A percentile compares a stretch with the other conserved stretches of the same genome.
Evolutionary conservation across 352 stramenopile genomes (phyloP).

Genomic region (Phytophthora sp.): DNA sequence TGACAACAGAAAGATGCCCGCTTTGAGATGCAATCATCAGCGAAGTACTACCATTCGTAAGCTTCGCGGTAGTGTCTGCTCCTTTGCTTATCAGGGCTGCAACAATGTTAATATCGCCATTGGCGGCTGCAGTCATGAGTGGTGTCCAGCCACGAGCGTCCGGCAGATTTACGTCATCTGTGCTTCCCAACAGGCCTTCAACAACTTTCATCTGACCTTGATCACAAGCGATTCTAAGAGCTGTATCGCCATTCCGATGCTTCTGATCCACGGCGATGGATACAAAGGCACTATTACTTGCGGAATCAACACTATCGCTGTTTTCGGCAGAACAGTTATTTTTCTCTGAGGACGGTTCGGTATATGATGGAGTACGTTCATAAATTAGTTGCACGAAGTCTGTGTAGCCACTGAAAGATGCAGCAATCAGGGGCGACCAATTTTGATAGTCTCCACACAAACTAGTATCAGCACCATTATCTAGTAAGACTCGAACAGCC

Average conservation of each 20-base stretch:
- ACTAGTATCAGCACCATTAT: constrained; percentile 4
- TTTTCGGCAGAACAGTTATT: too few relatives aligned
- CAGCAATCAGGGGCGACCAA: not conserved
- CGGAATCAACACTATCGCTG: too few relatives aligned
- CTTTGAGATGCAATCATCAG: not conserved
- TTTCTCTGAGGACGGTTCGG: not conserved
- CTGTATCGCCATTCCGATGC: constrained; percentile 2
- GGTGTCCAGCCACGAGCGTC: not conserved
- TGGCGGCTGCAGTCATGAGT: not conserved
- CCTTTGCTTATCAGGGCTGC: not conserved
- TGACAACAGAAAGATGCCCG: not conserved
- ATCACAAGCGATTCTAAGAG: constrained; percentile 1
- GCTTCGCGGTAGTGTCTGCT: not conserved
- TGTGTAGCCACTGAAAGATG: not conserved
- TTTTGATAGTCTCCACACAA: constrained; percentile 9
- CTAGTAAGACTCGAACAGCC: constrained; percentile 7
- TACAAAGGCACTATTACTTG: too few relatives aligned
- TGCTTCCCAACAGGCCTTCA: not conserved
- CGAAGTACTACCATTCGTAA: not conserved
- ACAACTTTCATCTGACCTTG: not conserved
- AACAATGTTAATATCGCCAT: constrained; percentile 2
- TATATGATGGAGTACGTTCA: not conserved
- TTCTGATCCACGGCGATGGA: constrained; percentile 1
- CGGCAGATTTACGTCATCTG: not conserved
- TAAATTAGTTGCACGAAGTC: constrained; percentile 17